Base-by-base conservation (phyloP, 1,139 yeast species). In the Citeromyces siamensis region DNA sequence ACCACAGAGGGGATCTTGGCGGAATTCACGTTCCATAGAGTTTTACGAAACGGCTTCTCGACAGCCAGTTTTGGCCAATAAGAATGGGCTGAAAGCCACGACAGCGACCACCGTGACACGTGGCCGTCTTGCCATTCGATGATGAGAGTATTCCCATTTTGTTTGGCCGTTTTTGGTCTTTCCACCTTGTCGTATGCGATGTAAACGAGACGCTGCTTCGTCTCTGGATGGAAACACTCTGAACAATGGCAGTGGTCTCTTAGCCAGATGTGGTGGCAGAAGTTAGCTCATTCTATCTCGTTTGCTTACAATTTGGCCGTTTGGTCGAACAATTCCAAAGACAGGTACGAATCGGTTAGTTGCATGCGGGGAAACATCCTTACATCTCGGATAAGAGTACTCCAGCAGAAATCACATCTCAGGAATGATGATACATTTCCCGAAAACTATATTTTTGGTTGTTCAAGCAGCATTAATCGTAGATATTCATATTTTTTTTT, bases 201-300 rank as follows among this genome's bases (percentile, higher is more conserved):
- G 36, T 42, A 28, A 34, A 75, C 62, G 14, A 77, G 56, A 35
- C 88, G 57, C 53, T 80, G 90, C 46, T 72, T 75, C 19, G 88
- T 80, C 37, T 60, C 54, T 3, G 66, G 60, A 47, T 72, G 78
- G 55, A 66, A 75, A 53, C 85, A 77, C 19, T 62, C 47, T n/a
- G 59, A 55, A 46, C 85, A 77, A 41, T 70, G 81, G 49, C 88
- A 80, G 47, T 72, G 69, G 52, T 80, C 90, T 37, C 88, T 60
- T 21, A 80, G 61, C 86, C 86, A 79, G 39, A 79, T 62, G 52
- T 67, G 55, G 52, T 75, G 80, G 41, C 51, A 49, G 13, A 19
- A 21, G 21, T 13, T 12, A 32, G 34, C 7, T 16, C 14, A 28
- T n/a, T 34, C 33, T 13, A 28, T 37, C 27, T 18, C n/a, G 8